Conservation (phyloP, 352 stramenopile genomes). For the Phytopythium sindhum region DNA sequence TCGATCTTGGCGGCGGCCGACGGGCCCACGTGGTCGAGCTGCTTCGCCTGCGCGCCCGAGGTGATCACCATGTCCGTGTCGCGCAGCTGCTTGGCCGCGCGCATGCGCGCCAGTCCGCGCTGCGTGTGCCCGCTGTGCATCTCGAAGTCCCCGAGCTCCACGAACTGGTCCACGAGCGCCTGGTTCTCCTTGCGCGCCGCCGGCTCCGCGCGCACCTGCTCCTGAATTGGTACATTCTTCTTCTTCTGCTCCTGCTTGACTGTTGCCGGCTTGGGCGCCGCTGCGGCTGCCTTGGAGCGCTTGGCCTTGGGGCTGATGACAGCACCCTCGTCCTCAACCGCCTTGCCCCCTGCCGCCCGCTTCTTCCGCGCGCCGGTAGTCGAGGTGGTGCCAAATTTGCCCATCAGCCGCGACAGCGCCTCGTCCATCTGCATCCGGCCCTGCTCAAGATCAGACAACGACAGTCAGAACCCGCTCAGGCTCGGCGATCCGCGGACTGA, state of each 20-base stretch:
- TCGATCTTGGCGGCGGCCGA: constrained; percentile 59
- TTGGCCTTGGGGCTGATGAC: constrained; percentile 18
- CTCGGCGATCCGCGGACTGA: no score
- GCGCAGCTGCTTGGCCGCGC: constrained; percentile 54
- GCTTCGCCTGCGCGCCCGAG: constrained; percentile 49
- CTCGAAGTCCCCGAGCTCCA: constrained; percentile 59
- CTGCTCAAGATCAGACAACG: constrained; percentile 1
- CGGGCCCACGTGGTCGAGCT: constrained; percentile 44
- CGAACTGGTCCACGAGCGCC: constrained; percentile 49
- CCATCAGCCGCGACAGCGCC: constrained; percentile 35
- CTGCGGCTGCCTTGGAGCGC: background rate
- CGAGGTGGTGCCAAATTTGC: constrained; percentile 23
- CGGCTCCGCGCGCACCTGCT: constrained; percentile 37
- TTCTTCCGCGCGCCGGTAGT: constrained; percentile 24
- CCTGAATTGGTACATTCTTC: constrained; percentile 35
- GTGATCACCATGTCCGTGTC: constrained; percentile 40
- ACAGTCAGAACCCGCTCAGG: no score
- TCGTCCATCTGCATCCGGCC: constrained; percentile 31
- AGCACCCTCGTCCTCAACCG: background rate
- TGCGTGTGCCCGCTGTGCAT: constrained; percentile 40
- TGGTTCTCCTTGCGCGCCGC: constrained; percentile 48
- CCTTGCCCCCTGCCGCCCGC: constrained; percentile 7
- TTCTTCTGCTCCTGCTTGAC: constrained; percentile 20
- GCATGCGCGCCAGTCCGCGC: constrained; percentile 48
- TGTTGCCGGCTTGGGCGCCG: background rate